Evolutionary conservation across 305 asterid genomes (phyloP), one percentile per base, ranked within the genome.

Genomic region (Rubia peregrina): DNA sequence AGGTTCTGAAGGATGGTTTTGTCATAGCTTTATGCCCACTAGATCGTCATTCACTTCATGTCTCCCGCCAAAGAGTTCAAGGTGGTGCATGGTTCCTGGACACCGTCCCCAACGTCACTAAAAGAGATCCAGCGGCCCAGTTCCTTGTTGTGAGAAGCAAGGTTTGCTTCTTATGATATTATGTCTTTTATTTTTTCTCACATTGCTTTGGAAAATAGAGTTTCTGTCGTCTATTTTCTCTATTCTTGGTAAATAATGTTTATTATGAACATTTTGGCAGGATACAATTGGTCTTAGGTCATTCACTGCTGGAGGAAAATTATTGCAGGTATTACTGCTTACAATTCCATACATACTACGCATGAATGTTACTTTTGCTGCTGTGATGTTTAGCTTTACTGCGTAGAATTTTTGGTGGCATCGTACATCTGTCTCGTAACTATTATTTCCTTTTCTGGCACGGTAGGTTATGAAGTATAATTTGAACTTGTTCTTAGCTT

Each of bases 21-120:
- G 78, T 95, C 36, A 87, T 95, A 67, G 91, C 98, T 76, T 81
- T 95, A 73, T 88, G 83, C 22, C 83, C 97, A 68, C 83, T 90
- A 83, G 97, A 92, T 77, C 84, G 74, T 68, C 85, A 88, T 55
- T 85, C 86, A 44, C 88, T 95, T 75, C 91, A 95, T 79, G 91
- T 95, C 67, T 92, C 99, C 19, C 87, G 96, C 81, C 95, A 89
- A 78, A 86, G 99, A 84, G 89, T 84, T 75, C 76, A 90, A 83
- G 99, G 97, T n/a, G 98, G 99, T 64, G 99, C 96, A 61, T 95
- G 99, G 98, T 90, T 95, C 86, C 90, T 95, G 38, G 99, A 95
- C 75, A 83, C 96, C 16, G 74, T 87, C 86, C 78, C 95, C 40
- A 87, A 85, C 77, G 92, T 92, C 26, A 82, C 96, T 62, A 92